Conservation (phyloP, 2,329 filamentous ascomycete genomes). For the Colletotrichum viniferum region DNA sequence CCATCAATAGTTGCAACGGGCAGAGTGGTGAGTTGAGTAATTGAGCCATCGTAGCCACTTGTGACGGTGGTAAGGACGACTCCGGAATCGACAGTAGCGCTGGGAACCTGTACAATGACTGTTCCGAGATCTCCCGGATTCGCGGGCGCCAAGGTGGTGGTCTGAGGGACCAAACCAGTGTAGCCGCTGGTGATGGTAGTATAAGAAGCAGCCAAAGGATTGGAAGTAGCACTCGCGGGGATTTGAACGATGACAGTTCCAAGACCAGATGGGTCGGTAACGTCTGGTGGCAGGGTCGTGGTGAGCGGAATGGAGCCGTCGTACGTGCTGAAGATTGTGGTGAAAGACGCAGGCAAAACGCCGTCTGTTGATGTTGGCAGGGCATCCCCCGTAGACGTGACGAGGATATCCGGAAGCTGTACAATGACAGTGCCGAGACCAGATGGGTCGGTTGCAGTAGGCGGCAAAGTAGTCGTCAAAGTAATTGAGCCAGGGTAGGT, state of each 20-base stretch:
- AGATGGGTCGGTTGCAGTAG: background rate
- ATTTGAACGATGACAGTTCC: background rate
- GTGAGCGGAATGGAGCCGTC: background rate
- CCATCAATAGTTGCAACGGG: background rate
- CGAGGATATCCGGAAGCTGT: background rate
- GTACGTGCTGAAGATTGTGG: background rate
- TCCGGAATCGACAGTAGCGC: background rate
- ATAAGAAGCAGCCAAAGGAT: background rate
- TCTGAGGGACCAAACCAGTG: background rate
- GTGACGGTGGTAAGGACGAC: background rate
- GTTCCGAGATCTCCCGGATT: background rate
- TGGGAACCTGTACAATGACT: background rate
- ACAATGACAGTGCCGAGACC: background rate
- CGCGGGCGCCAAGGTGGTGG: background rate
- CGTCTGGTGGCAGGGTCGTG: background rate
- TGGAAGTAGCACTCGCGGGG: background rate
- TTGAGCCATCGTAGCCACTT: background rate
- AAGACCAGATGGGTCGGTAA: background rate
- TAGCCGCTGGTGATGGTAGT: background rate
- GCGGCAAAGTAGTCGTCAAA: background rate
- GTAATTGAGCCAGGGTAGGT: background rate
- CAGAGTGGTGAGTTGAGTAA: background rate
- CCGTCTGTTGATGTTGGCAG: background rate
- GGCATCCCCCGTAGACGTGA: background rate
- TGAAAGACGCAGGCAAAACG: background rate